Percentiles rank a stretch among this genome's conserved stretches.
Evolutionary conservation across 164 flowering plant species (phyloP).

Genomic region (Stephania japonica): DNA sequence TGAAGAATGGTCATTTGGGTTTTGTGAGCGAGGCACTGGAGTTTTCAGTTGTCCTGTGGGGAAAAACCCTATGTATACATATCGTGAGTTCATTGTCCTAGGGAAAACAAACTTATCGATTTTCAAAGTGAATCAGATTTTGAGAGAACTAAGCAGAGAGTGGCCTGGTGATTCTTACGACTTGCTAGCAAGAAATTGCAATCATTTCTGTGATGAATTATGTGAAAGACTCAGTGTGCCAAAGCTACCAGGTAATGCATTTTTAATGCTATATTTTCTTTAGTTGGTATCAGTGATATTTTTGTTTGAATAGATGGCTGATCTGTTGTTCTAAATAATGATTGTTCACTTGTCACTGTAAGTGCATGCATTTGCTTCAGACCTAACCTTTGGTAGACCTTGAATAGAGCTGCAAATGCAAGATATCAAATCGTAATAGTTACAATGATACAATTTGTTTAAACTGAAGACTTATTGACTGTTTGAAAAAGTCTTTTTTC

Average conservation of each 20-base stretch:
- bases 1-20: slow-evolving; percentile 98
- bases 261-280: background rate
- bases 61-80: slow-evolving; percentile 92
- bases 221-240: slow-evolving; percentile 86
- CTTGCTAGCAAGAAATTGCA: slow-evolving; percentile 82
- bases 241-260: slow-evolving; percentile 75
- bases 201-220: slow-evolving; percentile 92
- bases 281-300: background rate
- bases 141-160: slow-evolving; percentile 87
- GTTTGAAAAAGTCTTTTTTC: too few relatives aligned
- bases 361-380: background rate
- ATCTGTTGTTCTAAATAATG: background rate
- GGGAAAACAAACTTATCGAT: slow-evolving; percentile 59
- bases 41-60: slow-evolving; percentile 81
- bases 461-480: background rate
- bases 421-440: background rate
- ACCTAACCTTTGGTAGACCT: background rate
- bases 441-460: background rate
- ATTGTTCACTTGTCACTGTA: too few relatives aligned
- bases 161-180: slow-evolving; percentile 93
- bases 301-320: too few relatives aligned
- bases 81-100: slow-evolving; percentile 71
- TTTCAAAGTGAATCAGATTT: slow-evolving; percentile 65
- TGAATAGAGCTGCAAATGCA: background rate
- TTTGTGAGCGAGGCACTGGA: slow-evolving; percentile 87